Evolutionary conservation across 2,329 filamentous ascomycete species (phyloP), one percentile per base, ranked within the genome.

Genomic region (Mariannaea sp.): DNA sequence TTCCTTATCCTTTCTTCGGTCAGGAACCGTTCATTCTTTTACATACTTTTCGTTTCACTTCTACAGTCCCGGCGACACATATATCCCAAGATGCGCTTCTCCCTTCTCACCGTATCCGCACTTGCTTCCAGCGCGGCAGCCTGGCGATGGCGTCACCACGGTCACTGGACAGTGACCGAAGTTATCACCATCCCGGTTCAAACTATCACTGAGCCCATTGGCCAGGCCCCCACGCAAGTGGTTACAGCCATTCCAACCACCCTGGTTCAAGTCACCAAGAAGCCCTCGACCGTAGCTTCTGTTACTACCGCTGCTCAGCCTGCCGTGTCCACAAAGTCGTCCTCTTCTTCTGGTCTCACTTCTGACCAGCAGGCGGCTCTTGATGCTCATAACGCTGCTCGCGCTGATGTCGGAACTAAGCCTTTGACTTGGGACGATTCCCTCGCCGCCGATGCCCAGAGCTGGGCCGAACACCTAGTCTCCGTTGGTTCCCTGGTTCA

Each of bases 381-480:
- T 38, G 63, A 62, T 32, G 62, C 62, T 29, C 63, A 65, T 44
- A 65, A 65, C 49, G 55, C 59, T 36, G 63, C 63, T 44, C 62
- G 63, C 27, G 40, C 48, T 27, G 63, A 38, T 3, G 63, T 65
- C 19, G 61, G 61, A 13, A 64, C 53, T 26, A 30, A 10, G 0
- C 41, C 53, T 17, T 55, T 65, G 14, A 44, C 50, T 39, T 65
- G 63, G 63, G 62, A 65, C 19, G 55, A 48, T 10, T 19, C 30
- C n/a, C 63, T 65, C 19, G 60, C 58, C 22, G 43, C 63, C 4
- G 55, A 55, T 16, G 63, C 63, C 13, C 63, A 64, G 49, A 50
- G 55, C 39, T 65, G 63, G 62, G 63, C 63, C 9, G 27, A 55
- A 24, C 48, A 65, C 48, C 58, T 65, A 2, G 61, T 51, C 26